Base-by-base conservation (phyloP, 2,329 filamentous ascomycete species). In the Rosellinia necatrix region DNA sequence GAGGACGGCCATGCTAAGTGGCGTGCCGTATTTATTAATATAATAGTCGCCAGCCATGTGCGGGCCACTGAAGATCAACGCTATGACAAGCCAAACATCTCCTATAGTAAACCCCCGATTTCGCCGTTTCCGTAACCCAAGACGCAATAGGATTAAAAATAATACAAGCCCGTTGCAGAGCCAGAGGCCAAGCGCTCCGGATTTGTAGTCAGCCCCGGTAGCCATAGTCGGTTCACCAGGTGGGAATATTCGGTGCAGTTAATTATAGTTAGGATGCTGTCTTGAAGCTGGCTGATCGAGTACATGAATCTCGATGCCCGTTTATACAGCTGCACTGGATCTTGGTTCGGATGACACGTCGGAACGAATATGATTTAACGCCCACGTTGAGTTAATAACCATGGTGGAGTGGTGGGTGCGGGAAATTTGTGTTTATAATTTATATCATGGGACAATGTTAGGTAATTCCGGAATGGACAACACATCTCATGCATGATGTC, bases 31-130 rank as follows among this genome's bases (percentile, higher is more conserved):
- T 9, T 41, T 29, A 8, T 52, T 56, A 10, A 47, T 44, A 9
- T 61, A 55, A 6, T 41, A 55, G 4, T 54, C 53, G 3, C 44
- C 42, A 3, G 40, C 48, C 24, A 58, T 32, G n/a, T 51, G 53
- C 4, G 54, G 1, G 7, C n/a, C 48, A 7, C 55, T 49, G 52
- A 56, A 59, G 6, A 49, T 2, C 17, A 59, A 6, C 9, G 59
- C 59, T 19, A 56, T 15, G 8, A 48, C 10, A 4, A 58, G 35
- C 58, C 58, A 63, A 19, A 5, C 30, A 29, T 64, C 62, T 17
- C 62, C 53, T 2, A 12, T 5, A 4, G 52, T 57, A 32, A 58
- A 54, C 4, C 10, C n/a, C 3, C 24, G 48, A 1, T n/a, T 17
- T 7, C 24, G 17, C 54, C 49, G 57, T 47, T 46, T 40, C 7